Percentiles rank a stretch among this genome's conserved stretches.
Evolutionary conservation across 495 filamentous ascomycete species (phyloP).

Genomic region (Aspergillus baeticus): DNA sequence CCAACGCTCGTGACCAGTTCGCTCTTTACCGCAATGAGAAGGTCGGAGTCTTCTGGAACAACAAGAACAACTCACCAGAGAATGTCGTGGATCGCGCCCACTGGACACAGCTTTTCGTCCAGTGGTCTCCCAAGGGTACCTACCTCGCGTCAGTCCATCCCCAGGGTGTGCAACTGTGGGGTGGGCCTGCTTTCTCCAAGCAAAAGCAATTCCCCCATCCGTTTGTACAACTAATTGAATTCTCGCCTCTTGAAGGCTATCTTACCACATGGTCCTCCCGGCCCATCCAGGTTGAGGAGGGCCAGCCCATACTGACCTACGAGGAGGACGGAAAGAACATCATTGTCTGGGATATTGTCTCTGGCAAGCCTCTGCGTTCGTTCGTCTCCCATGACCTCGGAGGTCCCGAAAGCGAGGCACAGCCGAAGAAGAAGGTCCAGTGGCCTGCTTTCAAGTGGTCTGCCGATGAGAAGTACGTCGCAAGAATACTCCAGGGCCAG

Average conservation of each 20-base stretch:
- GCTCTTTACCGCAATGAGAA: constrained; percentile 85
- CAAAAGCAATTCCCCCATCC: constrained; percentile 93
- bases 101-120: constrained; percentile 97
- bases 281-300: constrained; percentile 87
- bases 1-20: constrained; percentile 87
- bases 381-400: constrained; percentile 84
- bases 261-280: constrained; percentile 94
- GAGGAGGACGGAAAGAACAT: constrained; percentile 99
- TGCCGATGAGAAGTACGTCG: constrained; percentile 93
- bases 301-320: constrained; percentile 72
- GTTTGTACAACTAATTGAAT: constrained; percentile 91
- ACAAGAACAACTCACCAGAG: constrained; percentile 87
- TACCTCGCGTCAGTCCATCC: constrained; percentile 92
- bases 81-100: constrained; percentile 82
- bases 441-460: constrained; percentile 99
- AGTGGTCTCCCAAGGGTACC: constrained; percentile 95
- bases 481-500: constrained; percentile 81
- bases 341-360: constrained; percentile 95
- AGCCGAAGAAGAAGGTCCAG: constrained; percentile 86
- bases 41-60: constrained; percentile 97
- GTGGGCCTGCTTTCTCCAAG: constrained; percentile 81
- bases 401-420: constrained; percentile 61
- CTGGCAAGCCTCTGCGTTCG: constrained; percentile 83
- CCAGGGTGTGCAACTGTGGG: constrained; percentile 96
- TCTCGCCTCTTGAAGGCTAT: constrained; percentile 91